Conservation (phyloP, 2,329 filamentous ascomycete genomes). For the Diaporthe nobilis region DNA sequence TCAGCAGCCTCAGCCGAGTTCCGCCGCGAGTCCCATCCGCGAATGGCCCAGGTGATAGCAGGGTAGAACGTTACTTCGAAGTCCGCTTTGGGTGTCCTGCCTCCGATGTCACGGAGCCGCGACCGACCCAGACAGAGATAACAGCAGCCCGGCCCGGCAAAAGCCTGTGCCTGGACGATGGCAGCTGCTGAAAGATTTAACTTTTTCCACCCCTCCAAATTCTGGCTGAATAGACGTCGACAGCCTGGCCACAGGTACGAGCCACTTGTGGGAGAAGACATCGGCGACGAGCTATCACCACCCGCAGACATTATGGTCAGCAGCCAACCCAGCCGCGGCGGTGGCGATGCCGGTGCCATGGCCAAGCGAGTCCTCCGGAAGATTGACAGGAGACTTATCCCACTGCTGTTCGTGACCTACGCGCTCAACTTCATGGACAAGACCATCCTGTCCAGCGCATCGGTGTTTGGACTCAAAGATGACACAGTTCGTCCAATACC, state of each 20-base stretch:
- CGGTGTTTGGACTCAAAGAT: conserved; percentile 68
- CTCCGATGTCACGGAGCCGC: conserved; percentile 18
- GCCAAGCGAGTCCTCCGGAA: conserved; percentile 62
- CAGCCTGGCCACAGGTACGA: conserved; percentile 28
- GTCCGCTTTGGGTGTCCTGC: not conserved
- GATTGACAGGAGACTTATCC: conserved; percentile 69
- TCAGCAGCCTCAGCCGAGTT: not conserved
- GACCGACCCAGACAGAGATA: conserved; percentile 15
- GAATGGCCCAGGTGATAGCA: conserved; percentile 11
- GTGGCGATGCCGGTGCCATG: conserved; percentile 41
- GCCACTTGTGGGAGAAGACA: conserved; percentile 6
- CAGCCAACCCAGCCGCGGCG: conserved; percentile 3
- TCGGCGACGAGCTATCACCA: conserved; percentile 26
- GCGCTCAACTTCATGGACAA: conserved; percentile 75
- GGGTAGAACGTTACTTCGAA: conserved; percentile 30
- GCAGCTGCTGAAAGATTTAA: conserved; percentile 21
- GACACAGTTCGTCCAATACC: conserved; percentile 54
- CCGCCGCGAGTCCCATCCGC: not conserved
- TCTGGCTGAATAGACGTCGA: not conserved
- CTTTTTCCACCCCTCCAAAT: not conserved
- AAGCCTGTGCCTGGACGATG: conserved; percentile 9
- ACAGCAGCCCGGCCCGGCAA: conserved; percentile 32
- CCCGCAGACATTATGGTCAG: conserved; percentile 29
- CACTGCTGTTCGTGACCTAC: conserved; percentile 70
- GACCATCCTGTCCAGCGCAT: conserved; percentile 67